Evolutionary conservation across 192 early-diverging fungal genomes (phyloP).

Genomic region (Paraglomus brasilianum): DNA sequence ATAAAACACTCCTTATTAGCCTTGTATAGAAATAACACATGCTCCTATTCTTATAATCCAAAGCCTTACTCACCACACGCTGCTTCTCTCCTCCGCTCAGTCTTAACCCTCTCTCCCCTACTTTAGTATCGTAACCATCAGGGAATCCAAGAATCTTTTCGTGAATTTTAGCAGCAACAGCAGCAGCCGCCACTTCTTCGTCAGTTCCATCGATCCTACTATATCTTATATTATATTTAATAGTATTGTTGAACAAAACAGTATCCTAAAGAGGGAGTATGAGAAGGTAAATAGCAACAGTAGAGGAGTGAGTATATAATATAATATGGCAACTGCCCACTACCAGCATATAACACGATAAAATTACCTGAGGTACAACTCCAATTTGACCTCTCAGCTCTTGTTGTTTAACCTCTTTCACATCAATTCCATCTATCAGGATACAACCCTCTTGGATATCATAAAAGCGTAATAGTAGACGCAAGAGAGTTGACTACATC

Average conservation of each 20-base stretch:
- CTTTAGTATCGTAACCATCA: conserved; percentile 56
- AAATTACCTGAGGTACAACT: conserved; percentile 50
- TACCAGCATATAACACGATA: background rate
- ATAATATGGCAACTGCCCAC: background rate
- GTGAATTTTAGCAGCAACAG: conserved; percentile 75
- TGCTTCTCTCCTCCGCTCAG: conserved; percentile 89
- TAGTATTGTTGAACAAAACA: conserved; percentile 64
- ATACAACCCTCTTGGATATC: conserved; percentile 56
- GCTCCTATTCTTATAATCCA: conserved; percentile 22
- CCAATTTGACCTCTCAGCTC: conserved; percentile 56
- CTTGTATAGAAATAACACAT: too few species aligned
- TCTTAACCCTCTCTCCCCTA: conserved; percentile 70
- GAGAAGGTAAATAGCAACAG: conserved; percentile 79
- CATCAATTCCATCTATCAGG: conserved; percentile 61
- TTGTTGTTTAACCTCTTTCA: conserved; percentile 51
- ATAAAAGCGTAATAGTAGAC: conserved; percentile 61
- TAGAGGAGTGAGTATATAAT: background rate
- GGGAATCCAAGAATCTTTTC: conserved; percentile 71
- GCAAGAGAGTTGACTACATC: conserved; percentile 33
- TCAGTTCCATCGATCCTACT: conserved; percentile 49
- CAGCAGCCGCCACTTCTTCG: conserved; percentile 59
- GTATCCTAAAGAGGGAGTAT: conserved; percentile 75
- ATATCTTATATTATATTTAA: conserved; percentile 64
- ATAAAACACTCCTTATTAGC: background rate
- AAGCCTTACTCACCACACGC: conserved; percentile 85